Evolutionary conservation across 2,329 filamentous ascomycete genomes (phyloP), one percentile per base, ranked within the genome.

Genomic region (Neoascochyta sp.): DNA sequence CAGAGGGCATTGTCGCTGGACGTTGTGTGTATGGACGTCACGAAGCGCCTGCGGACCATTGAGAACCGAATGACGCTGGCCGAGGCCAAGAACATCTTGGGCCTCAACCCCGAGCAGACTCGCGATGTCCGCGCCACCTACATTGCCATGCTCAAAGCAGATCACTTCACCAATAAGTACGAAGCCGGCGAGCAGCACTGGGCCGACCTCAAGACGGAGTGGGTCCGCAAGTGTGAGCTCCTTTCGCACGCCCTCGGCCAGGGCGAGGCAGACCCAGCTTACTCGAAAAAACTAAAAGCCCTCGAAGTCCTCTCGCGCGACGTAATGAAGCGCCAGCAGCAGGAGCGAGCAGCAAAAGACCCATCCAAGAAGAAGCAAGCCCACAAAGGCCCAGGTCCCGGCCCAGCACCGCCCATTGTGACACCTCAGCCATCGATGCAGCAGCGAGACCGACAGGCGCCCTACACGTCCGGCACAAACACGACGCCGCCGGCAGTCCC

Each of bases 1-100:
- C 68, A 71, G 22, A 84, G 81, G 54, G 73, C 73, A 20, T 68
- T 86, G 24, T 83, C 85, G 0, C 66, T 93, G 4, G 86, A 93
- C 55, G 75, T 87, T 24, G 80, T 93, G 14, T 88, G 83, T 52
- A 82, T 78, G 16, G 85, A 90, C 62, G 83, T 90, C 16, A 89
- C 84, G 1, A 92, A 92, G 63, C 72, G 83, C 12, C 80, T 89
- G 69, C 77, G 86, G 49, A 77, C 68, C 9, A 57, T 78, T 34
- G 75, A 79, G 27, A 73, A 70, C 18, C 70, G 75, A n/a, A 80
- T 90, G 73, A 81, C 78, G 1, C 75, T 90, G 24, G 74, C 78
- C 2, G 81, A 88, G 36, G 84, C 83, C 4, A 89, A 87, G 57
- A 84, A 83, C 52, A 68, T 73, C 16, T 70, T 87, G 25, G 78